Evolutionary conservation across 495 filamentous ascomycete genomes (phyloP), one percentile per base, ranked within the genome.

Genomic region (Daldinia vernicosa): DNA sequence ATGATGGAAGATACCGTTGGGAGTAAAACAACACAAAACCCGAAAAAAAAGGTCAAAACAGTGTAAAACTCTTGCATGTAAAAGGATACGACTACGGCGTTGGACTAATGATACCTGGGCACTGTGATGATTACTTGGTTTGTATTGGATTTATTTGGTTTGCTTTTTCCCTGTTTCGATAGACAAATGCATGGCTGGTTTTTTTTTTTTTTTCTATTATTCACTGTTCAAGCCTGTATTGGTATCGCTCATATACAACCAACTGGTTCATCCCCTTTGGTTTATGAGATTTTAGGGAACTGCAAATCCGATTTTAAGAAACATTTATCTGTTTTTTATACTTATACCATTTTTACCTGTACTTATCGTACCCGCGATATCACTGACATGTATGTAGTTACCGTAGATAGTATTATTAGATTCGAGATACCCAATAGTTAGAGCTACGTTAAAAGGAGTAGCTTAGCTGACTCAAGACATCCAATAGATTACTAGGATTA

Each of bases 401-500:
- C 26, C 50, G 50, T 53, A 30, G 50, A 30, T 53, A 57, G 30
- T 22, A 22, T 22, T 37, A 57, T 57, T 57, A 47, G 43, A 47
- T 22, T 45, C 9, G 43, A 47, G 43, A 47, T 47, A 47, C 43
- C 43, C 43, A 47, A 26, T 51, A 28, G 35, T 26, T 24, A 50
- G 45, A 58, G 37, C 47, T 60, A 24, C 2, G 14, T n/a, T n/a
- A n/a, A n/a, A n/a, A n/a, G n/a, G n/a, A n/a, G n/a, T 40, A 67
- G 45, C 22, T 63, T 55, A 50, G 17, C 47, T 26, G 39, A 7
- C 45, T 37, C 24, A 37, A 59, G 27, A 56, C 24, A 56, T 51
- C 69, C 69, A 72, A 72, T 72, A 52, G 24, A 67, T 33, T 47
- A 33, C 28, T 35, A 33, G 63, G 24, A 71, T 66, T 35, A 33